Evolutionary conservation across 805 yeast genomes (phyloP), one percentile per base, ranked within the genome.

Genomic region (Myxozyma monticola): DNA sequence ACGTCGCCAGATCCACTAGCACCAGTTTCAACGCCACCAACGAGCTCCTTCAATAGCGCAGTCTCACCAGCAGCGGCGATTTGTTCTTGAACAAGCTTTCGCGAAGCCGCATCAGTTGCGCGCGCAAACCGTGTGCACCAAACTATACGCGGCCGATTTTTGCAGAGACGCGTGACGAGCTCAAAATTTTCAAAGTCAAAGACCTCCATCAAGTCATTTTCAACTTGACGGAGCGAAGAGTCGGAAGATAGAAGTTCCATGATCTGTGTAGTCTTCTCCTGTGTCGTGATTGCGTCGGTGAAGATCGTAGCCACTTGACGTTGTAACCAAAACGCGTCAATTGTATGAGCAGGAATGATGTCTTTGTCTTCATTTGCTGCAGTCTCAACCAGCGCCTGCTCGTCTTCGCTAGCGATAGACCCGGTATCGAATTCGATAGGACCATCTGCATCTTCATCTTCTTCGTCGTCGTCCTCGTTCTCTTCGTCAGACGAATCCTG

Each of bases 271-370:
- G 83, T 65, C 4, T 72, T 59, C 24, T 71, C 73, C 33, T 73
- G 76, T 15, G 71, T 41, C 35, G 65, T 62, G 62, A 63, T 71
- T 54, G 75, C 65, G 57, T 80, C 79, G 22, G 62, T 58, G 40
- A 64, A 62, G 3, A 61, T 59, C 1, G 66, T 45, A 0, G 78
- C 64, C 1, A 86, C 56, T 42, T 74, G 72, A 49, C 79, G 71
- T 43, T 79, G 79, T 1, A 86, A 66, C 77, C 81, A 86, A 49
- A 69, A 75, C 5, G 75, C 68, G 45, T 74, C 77, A 18, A 80
- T 70, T 2, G 71, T 71, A 4, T 66, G 60, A 2, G 78, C 68
- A 9, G 69, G 59, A 6, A 77, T 48, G 5, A 45, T n/a, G 21
- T 51, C 47, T 14, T 40, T 38, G 22, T 41, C 42, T 14, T 30